Percentiles rank a stretch among this genome's conserved stretches.
Evolutionary conservation across 2,329 filamentous ascomycete genomes (phyloP).

Genomic region (Fusarium cicatricum): DNA sequence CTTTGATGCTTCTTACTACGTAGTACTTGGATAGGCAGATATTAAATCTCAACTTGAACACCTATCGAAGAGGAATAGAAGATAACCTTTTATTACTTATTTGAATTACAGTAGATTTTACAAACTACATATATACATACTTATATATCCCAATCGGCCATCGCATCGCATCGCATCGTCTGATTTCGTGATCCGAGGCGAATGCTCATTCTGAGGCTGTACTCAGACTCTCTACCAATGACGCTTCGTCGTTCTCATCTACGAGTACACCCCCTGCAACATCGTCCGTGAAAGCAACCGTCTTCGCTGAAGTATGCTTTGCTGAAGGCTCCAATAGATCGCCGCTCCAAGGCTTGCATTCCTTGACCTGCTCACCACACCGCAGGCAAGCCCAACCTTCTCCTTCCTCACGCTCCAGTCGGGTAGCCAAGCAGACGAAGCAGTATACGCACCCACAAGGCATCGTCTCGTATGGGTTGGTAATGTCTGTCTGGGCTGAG

Average conservation of each 20-base stretch:
- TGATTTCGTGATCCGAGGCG: background rate
- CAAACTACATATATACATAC: slow-evolving; percentile 15
- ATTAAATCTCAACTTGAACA: too few species aligned
- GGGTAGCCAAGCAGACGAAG: slow-evolving; percentile 91
- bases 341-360: slow-evolving; percentile 90
- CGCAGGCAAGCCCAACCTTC: slow-evolving; percentile 93
- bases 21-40: too few species aligned
- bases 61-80: background rate
- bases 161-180: background rate
- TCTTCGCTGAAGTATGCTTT: slow-evolving; percentile 58
- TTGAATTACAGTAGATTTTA: slow-evolving; percentile 13
- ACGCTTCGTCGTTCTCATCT: slow-evolving; percentile 40
- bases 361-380: slow-evolving; percentile 83
- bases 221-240: slow-evolving; percentile 37
- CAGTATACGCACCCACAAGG: slow-evolving; percentile 95
- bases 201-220: slow-evolving; percentile 28
- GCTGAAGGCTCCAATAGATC: slow-evolving; percentile 75
- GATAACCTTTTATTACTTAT: background rate
- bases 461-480: slow-evolving; percentile 92
- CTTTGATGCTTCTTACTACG: too few species aligned
- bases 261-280: slow-evolving; percentile 48
- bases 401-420: slow-evolving; percentile 90
- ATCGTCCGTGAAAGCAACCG: slow-evolving; percentile 70
- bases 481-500: slow-evolving; percentile 90
- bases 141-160: background rate